Percentiles rank a stretch among this genome's conserved stretches.
phyloP scores from a whole-genome alignment of 2,329 filamentous ascomycete species.

The Hymenoscyphus fructigenus region DNA sequence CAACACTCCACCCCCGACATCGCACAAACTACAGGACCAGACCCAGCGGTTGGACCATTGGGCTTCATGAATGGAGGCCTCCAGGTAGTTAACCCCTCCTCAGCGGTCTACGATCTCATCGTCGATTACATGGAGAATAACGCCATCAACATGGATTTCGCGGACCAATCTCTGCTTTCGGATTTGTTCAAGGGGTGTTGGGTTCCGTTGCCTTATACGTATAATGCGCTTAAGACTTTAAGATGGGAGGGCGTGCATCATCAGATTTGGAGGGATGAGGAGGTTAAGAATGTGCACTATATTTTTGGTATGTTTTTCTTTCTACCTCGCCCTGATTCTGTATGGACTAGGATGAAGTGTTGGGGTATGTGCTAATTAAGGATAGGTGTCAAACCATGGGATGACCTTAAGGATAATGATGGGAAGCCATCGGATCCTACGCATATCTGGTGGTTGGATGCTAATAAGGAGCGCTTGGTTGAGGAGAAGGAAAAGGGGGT shows the following conservation, averaged over 20 bases:
- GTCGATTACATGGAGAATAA: conserved; percentile 49
- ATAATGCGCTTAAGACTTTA: conserved; percentile 64
- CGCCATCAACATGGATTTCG: conserved; percentile 52
- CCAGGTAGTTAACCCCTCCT: conserved; percentile 55
- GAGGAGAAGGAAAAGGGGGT: conserved; percentile 37
- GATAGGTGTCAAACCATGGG: conserved; percentile 58
- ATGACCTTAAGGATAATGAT: conserved; percentile 44
- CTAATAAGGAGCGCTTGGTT: conserved; percentile 43
- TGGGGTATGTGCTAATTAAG: not conserved
- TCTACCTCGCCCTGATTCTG: not conserved
- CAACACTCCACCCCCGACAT: conserved; percentile 48
- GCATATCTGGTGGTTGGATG: conserved; percentile 56
- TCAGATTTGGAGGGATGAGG: conserved; percentile 56
- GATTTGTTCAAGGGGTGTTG: conserved; percentile 55
- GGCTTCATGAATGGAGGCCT: conserved; percentile 58
- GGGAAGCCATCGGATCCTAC: conserved; percentile 48
- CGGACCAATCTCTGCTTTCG: conserved; percentile 59
- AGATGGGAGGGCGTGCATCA: conserved; percentile 52
- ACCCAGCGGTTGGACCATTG: conserved; percentile 47
- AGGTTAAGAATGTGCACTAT: conserved; percentile 60
- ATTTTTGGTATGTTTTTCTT: conserved; percentile 42
- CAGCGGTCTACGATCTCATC: conserved; percentile 50
- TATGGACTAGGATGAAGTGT: too few species aligned
- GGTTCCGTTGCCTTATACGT: conserved; percentile 58
- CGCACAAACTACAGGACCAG: conserved; percentile 47